Conservation (phyloP, 2,329 filamentous ascomycete species). For the Monilinia fructigena region DNA sequence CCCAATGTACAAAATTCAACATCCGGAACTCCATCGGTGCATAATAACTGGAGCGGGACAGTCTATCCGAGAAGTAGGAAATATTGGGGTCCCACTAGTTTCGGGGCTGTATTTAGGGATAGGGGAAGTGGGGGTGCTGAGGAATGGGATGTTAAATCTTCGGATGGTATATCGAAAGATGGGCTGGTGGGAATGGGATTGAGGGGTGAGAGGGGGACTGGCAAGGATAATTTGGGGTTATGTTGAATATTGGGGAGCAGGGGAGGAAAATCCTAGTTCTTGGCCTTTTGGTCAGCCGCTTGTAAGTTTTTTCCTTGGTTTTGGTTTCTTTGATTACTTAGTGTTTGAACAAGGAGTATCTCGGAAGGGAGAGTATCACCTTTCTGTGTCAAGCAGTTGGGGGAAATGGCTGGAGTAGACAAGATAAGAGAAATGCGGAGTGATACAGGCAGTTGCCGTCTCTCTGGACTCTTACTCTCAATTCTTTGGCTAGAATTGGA, state of each 20-base stretch:
- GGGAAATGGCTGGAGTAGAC: background rate
- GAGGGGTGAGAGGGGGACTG: background rate
- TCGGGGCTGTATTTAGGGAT: slow-evolving; percentile 36
- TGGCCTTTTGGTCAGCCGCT: slow-evolving; percentile 30
- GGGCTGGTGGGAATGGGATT: no score
- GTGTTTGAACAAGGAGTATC: background rate
- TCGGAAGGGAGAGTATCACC: no score
- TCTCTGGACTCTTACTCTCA: no score
- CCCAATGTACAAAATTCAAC: background rate
- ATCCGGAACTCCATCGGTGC: background rate
- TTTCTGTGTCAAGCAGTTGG: background rate
- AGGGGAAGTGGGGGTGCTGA: background rate
- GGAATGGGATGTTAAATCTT: background rate
- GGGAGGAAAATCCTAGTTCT: slow-evolving; percentile 33
- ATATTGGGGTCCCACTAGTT: slow-evolving; percentile 37
- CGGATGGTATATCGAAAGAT: no score
- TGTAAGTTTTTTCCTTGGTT: background rate
- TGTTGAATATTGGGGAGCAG: slow-evolving; percentile 35
- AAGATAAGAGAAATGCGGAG: background rate
- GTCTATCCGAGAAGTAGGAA: slow-evolving; percentile 31
- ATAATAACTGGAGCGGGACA: slow-evolving; percentile 27
- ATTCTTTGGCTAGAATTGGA: no score
- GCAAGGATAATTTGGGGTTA: slow-evolving; percentile 3
- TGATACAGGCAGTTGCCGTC: no score
- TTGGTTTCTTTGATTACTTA: background rate